Conservation (phyloP, 1,284 basidiomycete species). For the Rhizoctonia solani region DNA sequence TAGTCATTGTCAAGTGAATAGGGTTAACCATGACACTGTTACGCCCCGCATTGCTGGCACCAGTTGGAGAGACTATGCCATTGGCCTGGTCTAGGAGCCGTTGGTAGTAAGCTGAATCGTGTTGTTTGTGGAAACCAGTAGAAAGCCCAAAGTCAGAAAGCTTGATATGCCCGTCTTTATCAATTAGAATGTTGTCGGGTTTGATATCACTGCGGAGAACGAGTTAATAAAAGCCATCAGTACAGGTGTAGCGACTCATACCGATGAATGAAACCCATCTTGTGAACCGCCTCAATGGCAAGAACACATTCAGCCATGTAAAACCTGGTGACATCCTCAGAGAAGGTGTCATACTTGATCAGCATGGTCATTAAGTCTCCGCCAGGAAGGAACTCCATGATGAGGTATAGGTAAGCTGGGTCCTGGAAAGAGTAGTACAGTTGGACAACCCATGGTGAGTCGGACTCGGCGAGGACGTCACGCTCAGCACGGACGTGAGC, state of each 20-base stretch:
- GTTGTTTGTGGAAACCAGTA: constrained; percentile 93
- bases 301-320: constrained; percentile 99
- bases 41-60: constrained; percentile 44
- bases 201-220: constrained; percentile 69
- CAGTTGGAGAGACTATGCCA: constrained; percentile 44
- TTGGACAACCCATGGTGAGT: constrained; percentile 97
- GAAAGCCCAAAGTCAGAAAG: constrained; percentile 96
- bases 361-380: constrained; percentile 99
- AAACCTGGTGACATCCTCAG: constrained; percentile 97
- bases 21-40: constrained; percentile 96
- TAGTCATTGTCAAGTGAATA: constrained; percentile 93
- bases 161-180: constrained; percentile 90
- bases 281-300: constrained; percentile 97
- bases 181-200: constrained; percentile 97
- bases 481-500: constrained; percentile 99
- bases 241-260: constrained; percentile 47
- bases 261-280: constrained; percentile 98
- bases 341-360: constrained; percentile 99
- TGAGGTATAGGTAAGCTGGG: constrained; percentile 91
- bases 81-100: constrained; percentile 54
- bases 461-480: constrained; percentile 96
- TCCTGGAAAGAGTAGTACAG: constrained; percentile 99
- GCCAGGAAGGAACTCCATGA: constrained; percentile 99
- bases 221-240: constrained; percentile 9
- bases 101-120: constrained; percentile 94